phyloP scores from a whole-genome alignment of 345 rosid species.

The Eucalyptus polyanthemos region DNA sequence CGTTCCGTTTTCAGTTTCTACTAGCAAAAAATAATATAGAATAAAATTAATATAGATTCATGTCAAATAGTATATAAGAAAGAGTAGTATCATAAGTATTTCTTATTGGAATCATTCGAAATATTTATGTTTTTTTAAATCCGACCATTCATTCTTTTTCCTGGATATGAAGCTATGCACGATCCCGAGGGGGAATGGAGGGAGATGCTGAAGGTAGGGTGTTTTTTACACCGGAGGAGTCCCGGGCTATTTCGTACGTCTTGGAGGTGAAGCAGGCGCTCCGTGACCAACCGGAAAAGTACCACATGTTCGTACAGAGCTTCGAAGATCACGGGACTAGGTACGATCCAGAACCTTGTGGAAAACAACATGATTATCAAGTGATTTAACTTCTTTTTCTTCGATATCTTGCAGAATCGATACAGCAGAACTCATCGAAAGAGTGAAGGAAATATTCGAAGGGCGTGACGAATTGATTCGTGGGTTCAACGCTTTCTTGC shows the following conservation, averaged over 20 bases:
- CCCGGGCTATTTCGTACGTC: conserved; percentile 48
- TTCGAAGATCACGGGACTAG: conserved; percentile 84
- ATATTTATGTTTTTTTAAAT: background rate
- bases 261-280: conserved; percentile 80
- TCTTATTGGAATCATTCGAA: background rate
- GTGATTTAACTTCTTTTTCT: background rate
- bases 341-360: conserved; percentile 8
- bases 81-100: background rate
- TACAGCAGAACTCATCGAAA: conserved; percentile 69
- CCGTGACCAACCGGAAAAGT: conserved; percentile 72
- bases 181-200: background rate
- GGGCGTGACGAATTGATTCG: conserved; percentile 72
- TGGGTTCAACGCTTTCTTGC: conserved; percentile 89
- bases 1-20: background rate
- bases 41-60: background rate
- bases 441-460: conserved; percentile 74
- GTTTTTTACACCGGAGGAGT: conserved; percentile 42
- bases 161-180: background rate
- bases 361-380: background rate
- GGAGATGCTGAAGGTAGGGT: conserved; percentile 3
- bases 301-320: conserved; percentile 62
- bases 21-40: background rate
- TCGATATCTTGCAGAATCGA: conserved; percentile 40
- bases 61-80: background rate
- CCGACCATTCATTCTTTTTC: background rate